Evolutionary conservation across 192 early-diverging fungal genomes (phyloP), one percentile per base, ranked within the genome.

Genomic region (Backusella macrospora): DNA sequence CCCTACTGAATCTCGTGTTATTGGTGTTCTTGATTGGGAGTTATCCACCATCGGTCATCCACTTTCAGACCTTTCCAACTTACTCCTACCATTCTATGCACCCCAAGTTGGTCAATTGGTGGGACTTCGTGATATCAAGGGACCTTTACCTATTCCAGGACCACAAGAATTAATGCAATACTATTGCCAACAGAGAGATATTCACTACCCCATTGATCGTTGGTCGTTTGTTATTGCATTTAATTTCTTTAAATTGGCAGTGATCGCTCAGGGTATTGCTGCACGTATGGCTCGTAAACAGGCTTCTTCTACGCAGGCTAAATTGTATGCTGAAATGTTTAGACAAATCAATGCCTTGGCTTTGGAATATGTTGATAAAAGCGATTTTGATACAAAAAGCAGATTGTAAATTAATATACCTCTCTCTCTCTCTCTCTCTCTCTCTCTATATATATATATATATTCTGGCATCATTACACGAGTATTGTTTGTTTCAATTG

Each of bases 1-100:
- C 72, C 90, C 92, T 64, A 88, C 84, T 3, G 83, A 91, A 62
- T 83, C 91, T 18, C 73, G 78, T 6, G 90, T 98, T 5, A 94
- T 99, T 85, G 96, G 95, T 13, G 85, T 97, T 34, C 87, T 99
- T 18, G 97, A 97, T 77, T 99, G 97, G 96, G 90, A 96, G 86
- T 74, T 94, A 39, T 94, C 92, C 34, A 96, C 97, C 5, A 88
- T 97, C 46, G 96, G 96, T 5, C 94, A 98, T 76, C 97, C 96
- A 62, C 88, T 92, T 40, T 89, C 93, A 1, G 97, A 99, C 74
- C 83, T 99, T 26, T 93, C 95, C 52, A 98, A 96, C 76, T 70
- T 95, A 48, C 78, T 96, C 65, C 87, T 92, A 78, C 92, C 89
- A 21, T 94, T 88, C 71, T 90, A 91, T 74, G 47, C 85, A 5